A percentile compares a stretch with the other conserved stretches of the same genome.
Conservation (phyloP, 2,329 filamentous ascomycete species). For the Cordyceps tenuipes region DNA sequence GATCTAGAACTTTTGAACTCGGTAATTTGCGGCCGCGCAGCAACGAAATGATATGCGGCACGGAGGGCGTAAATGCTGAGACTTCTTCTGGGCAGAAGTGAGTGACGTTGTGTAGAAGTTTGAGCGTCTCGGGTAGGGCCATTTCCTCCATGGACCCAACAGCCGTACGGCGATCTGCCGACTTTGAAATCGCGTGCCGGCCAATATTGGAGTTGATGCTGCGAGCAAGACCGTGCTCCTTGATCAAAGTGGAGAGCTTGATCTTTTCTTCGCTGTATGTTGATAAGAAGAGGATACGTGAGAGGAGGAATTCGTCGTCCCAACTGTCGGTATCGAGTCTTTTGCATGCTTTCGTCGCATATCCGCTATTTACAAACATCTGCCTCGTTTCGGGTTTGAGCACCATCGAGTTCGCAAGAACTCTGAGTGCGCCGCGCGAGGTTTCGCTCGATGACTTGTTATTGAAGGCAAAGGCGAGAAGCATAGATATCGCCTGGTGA, state of each 20-base stretch:
- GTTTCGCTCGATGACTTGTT: constrained; percentile 38
- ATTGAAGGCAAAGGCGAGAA: constrained; percentile 67
- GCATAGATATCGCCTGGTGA: constrained; percentile 61
- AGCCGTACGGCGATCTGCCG: constrained; percentile 23
- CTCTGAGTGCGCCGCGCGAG: constrained; percentile 69
- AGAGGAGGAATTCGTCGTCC: constrained; percentile 77
- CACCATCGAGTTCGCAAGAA: constrained; percentile 69
- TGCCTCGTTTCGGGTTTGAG: constrained; percentile 39
- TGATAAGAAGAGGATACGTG: constrained; percentile 36
- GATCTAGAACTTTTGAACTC: constrained; percentile 59
- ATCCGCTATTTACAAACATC: constrained; percentile 36
- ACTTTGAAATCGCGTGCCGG: constrained; percentile 52
- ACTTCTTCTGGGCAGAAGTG: constrained; percentile 59
- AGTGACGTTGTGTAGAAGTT: constrained; percentile 82
- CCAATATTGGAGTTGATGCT: constrained; percentile 61
- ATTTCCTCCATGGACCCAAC: constrained; percentile 60
- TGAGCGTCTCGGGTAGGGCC: constrained; percentile 76
- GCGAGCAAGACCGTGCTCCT: constrained; percentile 34
- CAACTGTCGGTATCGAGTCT: constrained; percentile 63
- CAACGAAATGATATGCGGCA: constrained; percentile 63
- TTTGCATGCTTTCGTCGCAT: constrained; percentile 55
- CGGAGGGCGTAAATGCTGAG: constrained; percentile 55
- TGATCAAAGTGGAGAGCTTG: constrained; percentile 40
- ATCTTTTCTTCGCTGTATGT: constrained; percentile 40
- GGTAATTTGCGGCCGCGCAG: constrained; percentile 52